Evolutionary conservation across 2,329 filamentous ascomycete species (phyloP).

Genomic region (Raffaelea arxii): DNA sequence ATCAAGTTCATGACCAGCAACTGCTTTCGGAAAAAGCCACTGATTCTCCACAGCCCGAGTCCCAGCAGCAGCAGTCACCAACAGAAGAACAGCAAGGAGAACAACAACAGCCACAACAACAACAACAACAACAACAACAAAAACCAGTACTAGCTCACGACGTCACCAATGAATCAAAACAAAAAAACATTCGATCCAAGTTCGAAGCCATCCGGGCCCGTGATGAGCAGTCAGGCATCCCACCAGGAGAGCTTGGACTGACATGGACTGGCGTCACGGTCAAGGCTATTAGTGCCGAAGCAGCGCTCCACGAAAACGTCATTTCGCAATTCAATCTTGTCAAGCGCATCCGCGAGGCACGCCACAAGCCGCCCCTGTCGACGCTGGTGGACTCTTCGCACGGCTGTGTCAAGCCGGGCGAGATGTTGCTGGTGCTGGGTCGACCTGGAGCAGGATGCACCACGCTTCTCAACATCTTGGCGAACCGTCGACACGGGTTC

Average conservation of each 20-base stretch:
- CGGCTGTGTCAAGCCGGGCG: constrained; percentile 42
- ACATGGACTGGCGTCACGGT: constrained; percentile 58
- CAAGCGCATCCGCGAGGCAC: constrained; percentile 40
- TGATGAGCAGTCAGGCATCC: constrained; percentile 3
- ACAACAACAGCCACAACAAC: too few species aligned
- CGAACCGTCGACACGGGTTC: constrained; percentile 59
- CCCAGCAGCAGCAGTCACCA: too few species aligned
- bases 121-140: too few species aligned
- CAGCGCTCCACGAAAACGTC: constrained; percentile 57
- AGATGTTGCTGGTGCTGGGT: constrained; percentile 48
- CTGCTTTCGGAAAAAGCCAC: too few species aligned
- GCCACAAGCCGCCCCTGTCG: constrained; percentile 46
- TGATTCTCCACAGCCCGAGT: too few species aligned
- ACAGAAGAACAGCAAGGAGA: too few species aligned
- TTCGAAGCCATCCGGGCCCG: not conserved
- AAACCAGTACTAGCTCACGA: too few species aligned
- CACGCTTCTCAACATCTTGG: constrained; percentile 51
- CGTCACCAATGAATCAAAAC: too few species aligned
- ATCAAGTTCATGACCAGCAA: too few species aligned
- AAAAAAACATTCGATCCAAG: too few species aligned
- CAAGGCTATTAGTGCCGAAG: constrained; percentile 48
- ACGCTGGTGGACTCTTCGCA: constrained; percentile 56
- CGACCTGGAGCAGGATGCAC: constrained; percentile 50
- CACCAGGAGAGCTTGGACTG: constrained; percentile 38
- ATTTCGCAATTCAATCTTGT: constrained; percentile 48